phyloP scores from a whole-genome alignment of 805 yeast genomes.

The Nakazawaea holstii region DNA sequence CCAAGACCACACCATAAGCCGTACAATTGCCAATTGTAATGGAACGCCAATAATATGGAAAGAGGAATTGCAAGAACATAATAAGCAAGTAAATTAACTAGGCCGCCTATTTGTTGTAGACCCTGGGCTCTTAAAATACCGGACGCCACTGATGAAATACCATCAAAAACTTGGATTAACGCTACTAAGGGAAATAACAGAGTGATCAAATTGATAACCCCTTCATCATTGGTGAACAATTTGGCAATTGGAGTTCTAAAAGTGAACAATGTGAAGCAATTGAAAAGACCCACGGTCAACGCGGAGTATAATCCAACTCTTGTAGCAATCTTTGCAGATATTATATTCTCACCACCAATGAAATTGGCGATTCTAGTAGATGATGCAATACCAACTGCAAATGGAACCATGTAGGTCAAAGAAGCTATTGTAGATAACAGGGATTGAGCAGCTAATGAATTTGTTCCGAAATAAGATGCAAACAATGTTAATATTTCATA shows the following conservation, averaged over 20 bases:
- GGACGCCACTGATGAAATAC: constrained; percentile 64
- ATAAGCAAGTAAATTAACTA: constrained; percentile 63
- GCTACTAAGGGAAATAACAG: constrained; percentile 60
- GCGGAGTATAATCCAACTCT: constrained; percentile 34
- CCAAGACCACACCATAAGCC: constrained; percentile 80
- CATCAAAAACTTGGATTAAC: constrained; percentile 62
- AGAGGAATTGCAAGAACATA: constrained; percentile 68
- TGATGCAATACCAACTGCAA: constrained; percentile 50
- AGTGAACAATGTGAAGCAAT: constrained; percentile 39
- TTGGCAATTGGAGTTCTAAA: constrained; percentile 46
- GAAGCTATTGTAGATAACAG: constrained; percentile 49
- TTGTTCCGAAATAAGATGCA: constrained; percentile 48
- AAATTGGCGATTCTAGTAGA: constrained; percentile 52
- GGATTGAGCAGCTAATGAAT: constrained; percentile 51
- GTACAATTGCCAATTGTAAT: constrained; percentile 37
- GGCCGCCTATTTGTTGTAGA: constrained; percentile 66
- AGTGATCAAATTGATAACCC: constrained; percentile 47
- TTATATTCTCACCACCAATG: constrained; percentile 37
- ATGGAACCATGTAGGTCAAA: constrained; percentile 49
- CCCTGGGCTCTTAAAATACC: constrained; percentile 78
- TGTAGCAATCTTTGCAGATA: constrained; percentile 35
- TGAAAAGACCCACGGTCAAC: constrained; percentile 27
- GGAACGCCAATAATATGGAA: constrained; percentile 54
- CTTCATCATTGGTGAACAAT: constrained; percentile 57
- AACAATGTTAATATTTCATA: constrained; percentile 52